Base-by-base conservation (phyloP, 2,329 filamentous ascomycete species). In the Nothophoma quercina region DNA sequence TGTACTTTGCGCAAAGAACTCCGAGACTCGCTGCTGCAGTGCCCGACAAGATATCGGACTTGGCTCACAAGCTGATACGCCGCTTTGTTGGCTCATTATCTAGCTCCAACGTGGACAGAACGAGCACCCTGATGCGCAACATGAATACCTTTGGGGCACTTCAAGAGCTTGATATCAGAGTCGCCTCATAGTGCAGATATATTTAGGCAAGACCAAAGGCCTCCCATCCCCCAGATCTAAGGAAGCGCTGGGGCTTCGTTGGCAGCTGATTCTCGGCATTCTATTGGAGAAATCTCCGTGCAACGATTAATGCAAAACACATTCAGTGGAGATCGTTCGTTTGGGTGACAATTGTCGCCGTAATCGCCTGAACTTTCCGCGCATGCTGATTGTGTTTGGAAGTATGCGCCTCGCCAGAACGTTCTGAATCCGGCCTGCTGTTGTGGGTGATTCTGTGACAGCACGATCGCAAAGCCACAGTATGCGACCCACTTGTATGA, bases 241-340 rank as follows among this genome's bases (percentile, higher is more conserved):
- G 51, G 66, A 68, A 68, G 67, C 68, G 69, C 65, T 69, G 64
- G 51, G 60, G 58, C 57, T 67, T 64, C 62, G 61, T 66, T 68
- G 68, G 63, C 63, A 64, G 57, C 42, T 58, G 59, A 58, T 60
- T 55, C 58, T 62, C 68, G 66, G 69, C 69, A 68, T n/a, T 70
- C 67, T 70, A 70, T 63, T 62, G 60, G 58, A 64, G 62, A 64
- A 58, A 65, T 60, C 58, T 64, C 64, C 63, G 68, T 68, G 67
- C 61, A 59, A 67, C 67, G 56, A 60, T 59, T 59, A 64, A 65
- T 62, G 48, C 64, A 61, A 69, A 66, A 69, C 64, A 62, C 54
- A 49, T 39, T 44, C 40, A 35, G 45, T 49, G 51, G 51, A 28
- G 51, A 35, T 35, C 40, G 16, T 30, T 49, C 40, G 15, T 35